phyloP scores from a whole-genome alignment of 2,329 filamentous ascomycete genomes.

The Pseudogymnoascus sp. region DNA sequence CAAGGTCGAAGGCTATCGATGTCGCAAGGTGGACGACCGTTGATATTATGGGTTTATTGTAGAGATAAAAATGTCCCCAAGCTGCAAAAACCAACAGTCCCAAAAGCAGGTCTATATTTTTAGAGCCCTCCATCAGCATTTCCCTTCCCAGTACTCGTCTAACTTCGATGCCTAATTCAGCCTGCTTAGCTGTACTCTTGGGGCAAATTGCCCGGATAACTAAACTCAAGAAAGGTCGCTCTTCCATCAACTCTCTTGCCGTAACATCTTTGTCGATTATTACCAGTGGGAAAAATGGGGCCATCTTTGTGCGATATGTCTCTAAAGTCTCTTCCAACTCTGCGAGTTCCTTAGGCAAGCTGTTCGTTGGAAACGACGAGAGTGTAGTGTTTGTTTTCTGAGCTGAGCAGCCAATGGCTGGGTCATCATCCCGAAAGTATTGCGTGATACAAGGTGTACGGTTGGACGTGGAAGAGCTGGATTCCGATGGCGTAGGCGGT shows the following conservation, averaged over 20 bases:
- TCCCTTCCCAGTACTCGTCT: background rate
- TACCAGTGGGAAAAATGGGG: slow-evolving; percentile 11
- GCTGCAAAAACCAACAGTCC: background rate
- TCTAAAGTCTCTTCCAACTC: slow-evolving; percentile 11
- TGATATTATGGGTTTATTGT: slow-evolving; percentile 1
- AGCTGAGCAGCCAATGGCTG: background rate
- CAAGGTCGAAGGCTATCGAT: slow-evolving; percentile 14
- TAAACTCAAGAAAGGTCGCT: slow-evolving; percentile 8
- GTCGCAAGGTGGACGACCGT: slow-evolving; percentile 13
- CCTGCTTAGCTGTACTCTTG: background rate
- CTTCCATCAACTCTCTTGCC: slow-evolving; percentile 5
- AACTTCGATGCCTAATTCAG: background rate
- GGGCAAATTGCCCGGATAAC: background rate
- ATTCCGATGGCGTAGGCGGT: background rate
- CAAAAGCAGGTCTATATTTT: background rate
- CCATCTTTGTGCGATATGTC: slow-evolving; percentile 11
- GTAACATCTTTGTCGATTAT: slow-evolving; percentile 1
- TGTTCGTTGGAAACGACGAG: background rate
- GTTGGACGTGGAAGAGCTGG: background rate
- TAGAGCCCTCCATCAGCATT: background rate
- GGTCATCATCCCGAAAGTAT: background rate
- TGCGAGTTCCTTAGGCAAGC: background rate
- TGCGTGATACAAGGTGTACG: background rate
- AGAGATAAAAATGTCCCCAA: slow-evolving; percentile 1
- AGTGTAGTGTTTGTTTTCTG: background rate